Evolutionary conservation across 2,329 filamentous ascomycete species (phyloP).

Genomic region (Pyrenophora teres): DNA sequence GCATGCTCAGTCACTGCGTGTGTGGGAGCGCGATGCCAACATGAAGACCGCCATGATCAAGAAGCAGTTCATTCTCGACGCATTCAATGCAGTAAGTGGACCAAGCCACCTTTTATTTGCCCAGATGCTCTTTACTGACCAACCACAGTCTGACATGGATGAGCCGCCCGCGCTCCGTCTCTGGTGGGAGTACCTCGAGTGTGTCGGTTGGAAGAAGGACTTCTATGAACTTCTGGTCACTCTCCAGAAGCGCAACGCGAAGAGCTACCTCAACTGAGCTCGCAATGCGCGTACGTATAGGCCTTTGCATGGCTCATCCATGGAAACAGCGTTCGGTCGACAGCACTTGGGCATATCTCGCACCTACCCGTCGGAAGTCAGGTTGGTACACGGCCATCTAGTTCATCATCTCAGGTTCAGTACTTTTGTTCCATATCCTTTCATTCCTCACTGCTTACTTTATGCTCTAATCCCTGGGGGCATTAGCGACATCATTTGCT

Average conservation of each 20-base stretch:
- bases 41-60: slow-evolving; percentile 45
- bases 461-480: no score
- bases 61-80: slow-evolving; percentile 45
- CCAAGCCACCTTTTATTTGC: background rate
- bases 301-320: background rate
- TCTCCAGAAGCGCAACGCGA: slow-evolving; percentile 20
- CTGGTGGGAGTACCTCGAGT: slow-evolving; percentile 56
- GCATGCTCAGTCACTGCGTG: slow-evolving; percentile 43
- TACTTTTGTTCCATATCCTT: background rate
- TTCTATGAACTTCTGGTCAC: slow-evolving; percentile 51
- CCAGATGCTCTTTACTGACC: background rate
- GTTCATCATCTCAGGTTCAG: no score
- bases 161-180: slow-evolving; percentile 50
- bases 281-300: background rate
- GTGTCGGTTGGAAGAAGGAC: slow-evolving; percentile 47
- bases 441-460: background rate
- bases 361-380: no score
- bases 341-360: no score
- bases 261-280: slow-evolving; percentile 4
- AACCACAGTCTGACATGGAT: slow-evolving; percentile 44
- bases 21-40: slow-evolving; percentile 49
- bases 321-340: background rate
- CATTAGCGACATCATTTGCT: background rate
- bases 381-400: no score
- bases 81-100: slow-evolving; percentile 45